Percentiles rank a stretch among this genome's conserved stretches.
These are phyloP conservation scores for Globisporangium irregulare DNA, from an alignment of 352 stramenopile species.

Conservation along the genomic window DNA sequence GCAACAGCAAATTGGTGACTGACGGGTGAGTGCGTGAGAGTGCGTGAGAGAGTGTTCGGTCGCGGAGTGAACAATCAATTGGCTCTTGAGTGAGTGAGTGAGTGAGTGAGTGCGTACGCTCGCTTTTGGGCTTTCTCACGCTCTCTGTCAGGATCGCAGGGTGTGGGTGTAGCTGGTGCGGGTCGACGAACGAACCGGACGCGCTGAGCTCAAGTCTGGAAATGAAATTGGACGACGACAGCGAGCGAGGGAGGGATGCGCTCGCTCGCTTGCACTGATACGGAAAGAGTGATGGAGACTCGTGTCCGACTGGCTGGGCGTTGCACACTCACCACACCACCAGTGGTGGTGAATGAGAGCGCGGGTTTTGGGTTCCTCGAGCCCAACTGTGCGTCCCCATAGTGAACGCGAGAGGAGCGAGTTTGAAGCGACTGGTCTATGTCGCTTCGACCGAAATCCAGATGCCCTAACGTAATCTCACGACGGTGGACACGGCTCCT, in stretches of 20 bases:
- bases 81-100: not conserved
- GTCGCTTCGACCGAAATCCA: conserved; percentile 2
- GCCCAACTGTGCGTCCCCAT: not conserved
- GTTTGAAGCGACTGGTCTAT: not conserved
- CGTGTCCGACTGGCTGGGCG: conserved; percentile 11
- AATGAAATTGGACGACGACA: conserved; percentile 10
- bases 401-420: not conserved
- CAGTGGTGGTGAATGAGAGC: not conserved
- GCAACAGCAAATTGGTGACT: conserved; percentile 10
- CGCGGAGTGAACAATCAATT: not conserved
- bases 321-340: conserved; percentile 4
- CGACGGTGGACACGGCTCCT: not conserved
- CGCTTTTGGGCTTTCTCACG: not conserved
- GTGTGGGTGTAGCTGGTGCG: not conserved
- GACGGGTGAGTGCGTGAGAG: not conserved
- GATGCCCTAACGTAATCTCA: conserved; percentile 10
- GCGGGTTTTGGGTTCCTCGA: not conserved
- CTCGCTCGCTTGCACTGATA: not conserved
- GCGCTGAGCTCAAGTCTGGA: conserved; percentile 4
- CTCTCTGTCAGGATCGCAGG: not conserved
- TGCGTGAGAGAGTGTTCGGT: not conserved
- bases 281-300: not conserved
- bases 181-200: conserved; percentile 3
- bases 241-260: not conserved
- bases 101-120: not conserved